Conservation (phyloP, 2,329 filamentous ascomycete genomes). For the Teratosphaeriaceae sp. region DNA sequence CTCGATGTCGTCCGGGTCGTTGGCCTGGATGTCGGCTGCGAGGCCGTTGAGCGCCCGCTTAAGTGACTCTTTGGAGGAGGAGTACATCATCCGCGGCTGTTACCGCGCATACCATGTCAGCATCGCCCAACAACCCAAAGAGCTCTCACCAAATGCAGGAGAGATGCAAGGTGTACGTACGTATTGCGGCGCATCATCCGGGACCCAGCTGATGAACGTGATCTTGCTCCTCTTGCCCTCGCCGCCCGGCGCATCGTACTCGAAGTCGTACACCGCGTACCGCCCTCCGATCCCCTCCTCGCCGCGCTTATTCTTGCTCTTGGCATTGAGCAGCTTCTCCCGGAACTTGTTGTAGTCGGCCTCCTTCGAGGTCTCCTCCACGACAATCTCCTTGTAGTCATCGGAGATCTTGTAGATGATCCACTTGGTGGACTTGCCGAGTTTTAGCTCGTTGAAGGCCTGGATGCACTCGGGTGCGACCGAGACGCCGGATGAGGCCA, state of each 20-base stretch:
- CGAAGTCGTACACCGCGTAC: conserved; percentile 80
- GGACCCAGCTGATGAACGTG: conserved; percentile 72
- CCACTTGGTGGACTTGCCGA: conserved; percentile 70
- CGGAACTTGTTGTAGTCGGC: conserved; percentile 68
- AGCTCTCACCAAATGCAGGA: no score
- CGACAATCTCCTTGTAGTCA: conserved; percentile 73
- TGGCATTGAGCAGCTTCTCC: conserved; percentile 66
- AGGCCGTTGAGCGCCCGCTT: conserved; percentile 73
- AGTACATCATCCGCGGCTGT: conserved; percentile 84
- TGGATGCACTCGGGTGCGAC: conserved; percentile 64
- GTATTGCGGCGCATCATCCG: conserved; percentile 72
- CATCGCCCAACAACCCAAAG: conserved; percentile 1
- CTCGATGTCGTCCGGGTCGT: conserved; percentile 77
- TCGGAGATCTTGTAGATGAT: conserved; percentile 85
- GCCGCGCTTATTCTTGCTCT: conserved; percentile 62
- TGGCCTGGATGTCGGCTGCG: conserved; percentile 73
- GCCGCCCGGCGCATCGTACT: conserved; percentile 64
- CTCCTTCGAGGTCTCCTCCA: conserved; percentile 64
- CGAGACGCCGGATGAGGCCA: conserved; percentile 51
- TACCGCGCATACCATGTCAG: conserved; percentile 1
- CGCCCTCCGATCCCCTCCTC: conserved; percentile 57
- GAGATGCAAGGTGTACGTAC: no score
- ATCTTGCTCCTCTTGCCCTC: conserved; percentile 73
- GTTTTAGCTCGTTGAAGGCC: conserved; percentile 75
- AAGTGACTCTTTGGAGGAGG: conserved; percentile 78